Conservation (phyloP, 169 alveolate species). For the Toxoplasma gondii region DNA sequence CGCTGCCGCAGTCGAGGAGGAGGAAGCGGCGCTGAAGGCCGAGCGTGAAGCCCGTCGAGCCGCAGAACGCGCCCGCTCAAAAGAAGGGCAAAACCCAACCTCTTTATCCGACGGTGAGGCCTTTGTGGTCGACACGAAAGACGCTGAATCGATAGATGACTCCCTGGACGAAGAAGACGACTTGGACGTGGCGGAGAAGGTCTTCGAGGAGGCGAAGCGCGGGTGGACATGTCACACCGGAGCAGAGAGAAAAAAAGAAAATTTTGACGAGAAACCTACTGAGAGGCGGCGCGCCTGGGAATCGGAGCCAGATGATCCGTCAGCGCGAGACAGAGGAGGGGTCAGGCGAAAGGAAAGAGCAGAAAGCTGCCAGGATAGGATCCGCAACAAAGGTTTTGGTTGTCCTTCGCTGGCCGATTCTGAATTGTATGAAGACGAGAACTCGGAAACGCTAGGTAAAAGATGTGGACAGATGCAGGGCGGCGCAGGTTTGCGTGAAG, state of each 20-base stretch:
- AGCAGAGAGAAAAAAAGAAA: neutral
- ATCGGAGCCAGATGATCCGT: neutral
- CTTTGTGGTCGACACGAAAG: neutral
- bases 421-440: no score
- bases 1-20: neutral
- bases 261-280: neutral
- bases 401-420: no score
- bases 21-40: conserved; percentile 2
- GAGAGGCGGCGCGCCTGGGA: neutral
- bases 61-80: neutral
- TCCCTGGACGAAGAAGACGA: neutral
- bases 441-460: no score
- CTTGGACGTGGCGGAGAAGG: conserved; percentile 21
- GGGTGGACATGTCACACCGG: neutral
- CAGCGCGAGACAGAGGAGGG: neutral
- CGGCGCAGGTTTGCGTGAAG: neutral
- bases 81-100: neutral
- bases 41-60: neutral
- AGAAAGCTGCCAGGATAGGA: neutral
- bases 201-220: conserved; percentile 14
- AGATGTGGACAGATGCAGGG: no score
- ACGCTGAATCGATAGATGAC: neutral
- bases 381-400: no score
- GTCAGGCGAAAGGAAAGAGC: neutral
- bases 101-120: neutral